Base-by-base conservation (phyloP, 768 basidiomycete species). In the Porpolomopsis calyptriformis region DNA sequence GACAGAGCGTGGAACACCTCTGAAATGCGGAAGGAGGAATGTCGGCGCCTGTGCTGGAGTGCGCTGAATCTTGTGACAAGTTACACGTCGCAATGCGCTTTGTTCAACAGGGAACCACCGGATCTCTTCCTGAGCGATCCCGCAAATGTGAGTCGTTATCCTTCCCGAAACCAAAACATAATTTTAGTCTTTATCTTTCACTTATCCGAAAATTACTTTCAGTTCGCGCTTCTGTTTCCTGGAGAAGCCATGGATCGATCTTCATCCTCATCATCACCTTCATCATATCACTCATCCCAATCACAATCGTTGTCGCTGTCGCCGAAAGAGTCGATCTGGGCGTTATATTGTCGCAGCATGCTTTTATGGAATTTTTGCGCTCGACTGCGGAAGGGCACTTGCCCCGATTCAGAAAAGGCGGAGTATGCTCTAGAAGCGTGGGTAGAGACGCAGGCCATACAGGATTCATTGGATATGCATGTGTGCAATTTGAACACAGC, bases 311-410 rank as follows among this genome's bases (percentile, higher is more conserved):
- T 69, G 46, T 62, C 64, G 25, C 70, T 70, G 26, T 80, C 80
- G 14, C 71, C 79, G 12, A 88, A 86, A 57, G 82, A 88, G 50
- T 79, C 80, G 12, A 71, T 89, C 1, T 88, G 85, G 85, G 85
- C 83, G 0, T 65, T 89, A 22, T 85, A 85, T 54, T 86, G 84
- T 61, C 78, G 86, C 26, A 78, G 77, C 57, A 83, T 88, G 81
- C 71, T 89, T 8, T 67, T 88, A 3, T 89, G 85, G 84, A 82
- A 76, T 54, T 81, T 78, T 56, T 80, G 77, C 52, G 69, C 71
- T 40, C 75, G 76, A 2, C 64, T 79, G 22, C 58, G 73, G 41
- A 65, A 67, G 45, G 66, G 67, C 10, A 24, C 49, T 0, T 67
- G 68, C 47, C 59, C 64, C 9, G 65, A 65, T 18, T 73, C 78